Evolutionary conservation across 768 basidiomycete genomes (phyloP).

Genomic region (Pholiota molesta): DNA sequence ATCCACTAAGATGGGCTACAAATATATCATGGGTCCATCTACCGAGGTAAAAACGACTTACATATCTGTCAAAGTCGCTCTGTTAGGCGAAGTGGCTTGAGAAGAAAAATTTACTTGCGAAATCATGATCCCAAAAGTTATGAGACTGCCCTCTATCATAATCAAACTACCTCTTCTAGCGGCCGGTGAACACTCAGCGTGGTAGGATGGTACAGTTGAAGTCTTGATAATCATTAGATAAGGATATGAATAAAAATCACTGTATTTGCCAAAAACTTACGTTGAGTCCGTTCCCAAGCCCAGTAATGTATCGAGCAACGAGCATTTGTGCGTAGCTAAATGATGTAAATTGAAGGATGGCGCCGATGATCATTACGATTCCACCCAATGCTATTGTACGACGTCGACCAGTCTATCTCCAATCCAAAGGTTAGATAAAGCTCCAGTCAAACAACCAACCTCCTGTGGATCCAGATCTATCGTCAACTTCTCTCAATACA

Average conservation of each 20-base stretch:
- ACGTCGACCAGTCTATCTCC: conserved; percentile 63
- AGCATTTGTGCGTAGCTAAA: conserved; percentile 63
- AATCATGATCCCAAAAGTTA: conserved; percentile 65
- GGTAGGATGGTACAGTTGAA: conserved; percentile 66
- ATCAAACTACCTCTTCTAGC: conserved; percentile 62
- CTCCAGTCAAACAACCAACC: conserved; percentile 66
- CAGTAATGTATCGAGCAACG: conserved; percentile 61
- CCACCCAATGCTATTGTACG: conserved; percentile 61
- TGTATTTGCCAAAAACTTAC: conserved; percentile 31
- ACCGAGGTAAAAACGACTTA: conserved; percentile 5
- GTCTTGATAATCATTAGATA: conserved; percentile 38
- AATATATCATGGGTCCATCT: neutral
- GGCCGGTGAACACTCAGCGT: conserved; percentile 67
- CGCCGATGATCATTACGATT: conserved; percentile 63
- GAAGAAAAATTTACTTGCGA: conserved; percentile 42
- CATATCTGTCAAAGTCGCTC: conserved; percentile 14
- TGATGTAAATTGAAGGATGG: conserved; percentile 59
- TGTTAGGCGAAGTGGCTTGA: neutral
- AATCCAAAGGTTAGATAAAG: conserved; percentile 63
- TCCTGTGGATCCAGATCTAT: conserved; percentile 38
- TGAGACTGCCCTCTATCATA: conserved; percentile 66
- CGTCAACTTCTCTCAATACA: neutral
- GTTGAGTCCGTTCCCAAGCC: conserved; percentile 68
- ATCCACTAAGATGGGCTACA: conserved; percentile 48
- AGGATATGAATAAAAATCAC: no score